phyloP scores from a whole-genome alignment of 495 filamentous ascomycete species.

The Xylaria bambusicola region DNA sequence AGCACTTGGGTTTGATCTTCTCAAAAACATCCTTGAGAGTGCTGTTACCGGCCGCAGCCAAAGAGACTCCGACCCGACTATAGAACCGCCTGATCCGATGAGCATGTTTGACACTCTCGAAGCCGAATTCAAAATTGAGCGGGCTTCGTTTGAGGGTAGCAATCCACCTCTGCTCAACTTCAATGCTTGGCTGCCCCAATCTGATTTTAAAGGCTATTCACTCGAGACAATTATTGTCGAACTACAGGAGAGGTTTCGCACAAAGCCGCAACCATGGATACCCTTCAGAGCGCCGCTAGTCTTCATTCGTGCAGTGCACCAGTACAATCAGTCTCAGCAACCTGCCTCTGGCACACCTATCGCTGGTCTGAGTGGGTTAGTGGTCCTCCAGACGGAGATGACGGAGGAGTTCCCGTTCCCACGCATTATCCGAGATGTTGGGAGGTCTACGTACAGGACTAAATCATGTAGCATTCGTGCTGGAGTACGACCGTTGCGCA shows the following conservation, averaged over 20 bases:
- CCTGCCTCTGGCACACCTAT: neutral
- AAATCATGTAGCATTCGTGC: constrained; percentile 7
- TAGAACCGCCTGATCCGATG: neutral
- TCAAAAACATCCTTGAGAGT: neutral
- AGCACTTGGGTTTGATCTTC: neutral
- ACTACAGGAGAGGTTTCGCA: neutral
- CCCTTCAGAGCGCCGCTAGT: constrained; percentile 1
- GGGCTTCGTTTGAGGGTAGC: neutral
- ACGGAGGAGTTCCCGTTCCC: constrained; percentile 13
- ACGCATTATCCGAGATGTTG: constrained; percentile 6
- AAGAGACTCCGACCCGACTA: neutral
- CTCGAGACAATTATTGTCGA: neutral
- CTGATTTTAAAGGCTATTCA: neutral
- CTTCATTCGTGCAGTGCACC: constrained; percentile 7
- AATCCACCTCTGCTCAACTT: neutral
- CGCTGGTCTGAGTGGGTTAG: neutral
- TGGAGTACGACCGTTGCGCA: constrained; percentile 1
- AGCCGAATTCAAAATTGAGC: neutral
- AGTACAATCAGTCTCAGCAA: neutral
- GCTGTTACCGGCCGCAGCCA: neutral
- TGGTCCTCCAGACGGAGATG: neutral
- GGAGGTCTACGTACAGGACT: constrained; percentile 1
- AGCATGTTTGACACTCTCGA: neutral
- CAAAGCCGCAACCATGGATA: neutral
- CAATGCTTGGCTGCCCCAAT: neutral